Evolutionary conservation across 495 filamentous ascomycete species (phyloP), one percentile per base, ranked within the genome.

Genomic region (Podospora comata): DNA sequence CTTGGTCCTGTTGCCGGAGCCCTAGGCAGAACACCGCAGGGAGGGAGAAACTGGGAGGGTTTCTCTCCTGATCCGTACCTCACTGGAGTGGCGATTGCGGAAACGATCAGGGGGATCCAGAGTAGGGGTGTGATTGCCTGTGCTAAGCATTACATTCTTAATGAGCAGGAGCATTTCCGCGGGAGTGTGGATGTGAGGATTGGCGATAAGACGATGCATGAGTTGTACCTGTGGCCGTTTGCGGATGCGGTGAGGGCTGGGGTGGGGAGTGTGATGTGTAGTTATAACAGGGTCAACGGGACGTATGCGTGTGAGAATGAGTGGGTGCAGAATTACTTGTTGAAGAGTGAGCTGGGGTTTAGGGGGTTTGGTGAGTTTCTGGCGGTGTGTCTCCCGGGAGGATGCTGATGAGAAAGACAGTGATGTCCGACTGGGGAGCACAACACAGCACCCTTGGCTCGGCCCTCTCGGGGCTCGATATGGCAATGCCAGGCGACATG

Each of bases 401-500:
- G 23, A n/a, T 65, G 26, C 26, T 67, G 54, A 69, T 30, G 2
- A 18, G 48, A 27, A 5, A 9, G 16, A 61, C n/a, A 78, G 90
- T 97, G 2, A 89, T 94, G 77, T 90, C 87, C 1, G 94, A 97
- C 75, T 97, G 94, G 94, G 86, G 94, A 15, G 94, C 92, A 11
- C 93, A 97, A 71, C 86, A 93, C 64, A 90, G 87, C 39, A 90
- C 91, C n/a, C 87, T 96, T 0, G 86, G 84, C 5, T 91, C 89
- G 70, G 91, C 93, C 5, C 78, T 97, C 20, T 87, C 90, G 20
- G 94, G 94, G 1, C 81, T 97, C 34, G 94, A 97, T 73, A 92
- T 97, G 91, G 89, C 86, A n/a, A 97, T 97, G 94, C 94, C 94
- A 0, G 94, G 94, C 18, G 93, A 97, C 76, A 91, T 32, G 15